Percentiles rank a stretch among this genome's conserved stretches.
phyloP scores from a whole-genome alignment of 2,329 filamentous ascomycete species.

The Colletotrichum orbiculare region DNA sequence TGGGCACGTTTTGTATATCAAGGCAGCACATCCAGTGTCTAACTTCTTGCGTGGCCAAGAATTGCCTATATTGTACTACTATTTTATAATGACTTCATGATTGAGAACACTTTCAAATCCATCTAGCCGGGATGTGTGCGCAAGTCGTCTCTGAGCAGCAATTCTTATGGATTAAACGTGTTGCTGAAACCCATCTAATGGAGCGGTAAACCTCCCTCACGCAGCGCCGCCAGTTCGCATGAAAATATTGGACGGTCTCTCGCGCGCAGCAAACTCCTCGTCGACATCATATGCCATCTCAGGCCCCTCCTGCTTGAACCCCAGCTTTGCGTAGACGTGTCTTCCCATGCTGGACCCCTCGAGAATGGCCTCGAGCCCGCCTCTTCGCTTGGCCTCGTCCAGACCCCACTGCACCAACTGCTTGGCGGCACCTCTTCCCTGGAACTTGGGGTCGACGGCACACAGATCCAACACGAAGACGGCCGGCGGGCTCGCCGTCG shows the following conservation, averaged over 20 bases:
- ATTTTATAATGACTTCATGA: no score
- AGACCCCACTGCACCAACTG: constrained; percentile 60
- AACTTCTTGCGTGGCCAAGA: no score
- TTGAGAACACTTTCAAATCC: no score
- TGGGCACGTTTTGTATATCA: background rate
- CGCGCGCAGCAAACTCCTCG: constrained; percentile 52
- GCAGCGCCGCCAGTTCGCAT: constrained; percentile 51
- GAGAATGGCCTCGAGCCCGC: constrained; percentile 54
- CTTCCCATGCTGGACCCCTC: constrained; percentile 63
- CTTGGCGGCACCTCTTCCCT: constrained; percentile 59
- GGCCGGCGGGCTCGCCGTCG: constrained; percentile 54
- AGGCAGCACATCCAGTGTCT: no score
- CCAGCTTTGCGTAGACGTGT: constrained; percentile 56
- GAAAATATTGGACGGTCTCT: constrained; percentile 58
- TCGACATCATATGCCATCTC: constrained; percentile 59
- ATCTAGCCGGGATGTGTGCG: no score
- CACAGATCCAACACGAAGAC: constrained; percentile 63
- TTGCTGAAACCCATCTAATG: background rate
- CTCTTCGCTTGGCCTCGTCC: constrained; percentile 52
- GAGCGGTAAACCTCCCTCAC: background rate
- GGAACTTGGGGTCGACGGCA: constrained; percentile 63
- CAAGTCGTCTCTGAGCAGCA: no score
- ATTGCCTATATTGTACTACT: no score
- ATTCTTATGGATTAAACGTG: no score
- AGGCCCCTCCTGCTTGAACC: constrained; percentile 53